Conservation (phyloP, 106 monocot genomes). For the Agapanthus africanus region DNA sequence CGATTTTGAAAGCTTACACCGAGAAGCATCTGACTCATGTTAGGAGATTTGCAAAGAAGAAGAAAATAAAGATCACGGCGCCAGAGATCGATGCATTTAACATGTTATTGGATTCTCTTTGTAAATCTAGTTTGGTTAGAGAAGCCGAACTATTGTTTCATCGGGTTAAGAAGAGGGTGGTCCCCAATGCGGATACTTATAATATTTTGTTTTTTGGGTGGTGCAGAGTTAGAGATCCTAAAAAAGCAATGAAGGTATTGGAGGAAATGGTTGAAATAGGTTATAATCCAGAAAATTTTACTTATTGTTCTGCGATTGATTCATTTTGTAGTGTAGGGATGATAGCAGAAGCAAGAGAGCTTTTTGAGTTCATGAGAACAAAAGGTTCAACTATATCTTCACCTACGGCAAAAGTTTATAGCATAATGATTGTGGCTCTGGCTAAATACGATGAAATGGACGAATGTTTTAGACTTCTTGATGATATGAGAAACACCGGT, state of each 20-base stretch:
- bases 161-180: constrained; percentile 62
- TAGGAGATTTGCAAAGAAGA: constrained; percentile 73
- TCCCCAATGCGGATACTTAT: constrained; percentile 64
- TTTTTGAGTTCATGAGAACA: constrained; percentile 93
- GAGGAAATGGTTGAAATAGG: constrained; percentile 79
- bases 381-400: constrained; percentile 79
- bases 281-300: constrained; percentile 73
- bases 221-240: constrained; percentile 76
- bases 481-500: constrained; percentile 70
- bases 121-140: constrained; percentile 65
- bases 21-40: constrained; percentile 77
- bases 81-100: constrained; percentile 79
- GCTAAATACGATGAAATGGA: constrained; percentile 61
- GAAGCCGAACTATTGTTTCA: constrained; percentile 64
- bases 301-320: constrained; percentile 80
- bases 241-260: constrained; percentile 76
- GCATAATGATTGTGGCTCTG: constrained; percentile 74
- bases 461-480: constrained; percentile 70
- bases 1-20: constrained; percentile 39
- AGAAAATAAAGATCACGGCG: constrained; percentile 48
- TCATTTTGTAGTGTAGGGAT: constrained; percentile 73
- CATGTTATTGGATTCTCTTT: constrained; percentile 71
- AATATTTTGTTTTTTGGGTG: constrained; percentile 93
- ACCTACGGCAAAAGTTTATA: constrained; percentile 84
- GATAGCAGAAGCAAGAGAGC: constrained; percentile 69